phyloP scores from a whole-genome alignment of 179 eudicot genomes.

The Beta corolliflora region DNA sequence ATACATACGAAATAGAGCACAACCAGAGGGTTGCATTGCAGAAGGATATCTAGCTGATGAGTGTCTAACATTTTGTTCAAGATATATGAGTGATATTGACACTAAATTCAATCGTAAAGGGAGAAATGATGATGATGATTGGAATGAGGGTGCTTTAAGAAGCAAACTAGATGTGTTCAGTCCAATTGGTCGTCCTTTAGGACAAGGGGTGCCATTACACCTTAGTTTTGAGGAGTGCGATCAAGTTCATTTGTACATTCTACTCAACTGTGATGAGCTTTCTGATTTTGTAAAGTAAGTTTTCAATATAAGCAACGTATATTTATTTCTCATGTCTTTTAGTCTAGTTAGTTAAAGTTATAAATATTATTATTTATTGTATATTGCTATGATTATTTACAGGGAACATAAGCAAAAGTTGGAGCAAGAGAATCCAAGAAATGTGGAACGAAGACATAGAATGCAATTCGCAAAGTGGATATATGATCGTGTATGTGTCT shows the following conservation, averaged over 20 bases:
- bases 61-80: too few relatives aligned
- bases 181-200: neutral
- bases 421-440: neutral
- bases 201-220: neutral
- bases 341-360: neutral
- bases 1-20: too few relatives aligned
- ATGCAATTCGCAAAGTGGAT: neutral
- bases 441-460: conserved; percentile 2
- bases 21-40: too few relatives aligned
- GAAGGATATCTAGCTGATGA: too few relatives aligned
- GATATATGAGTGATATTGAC: neutral
- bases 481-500: neutral
- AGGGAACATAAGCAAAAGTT: neutral
- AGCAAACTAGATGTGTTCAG: neutral
- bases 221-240: neutral
- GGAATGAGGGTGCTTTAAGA: neutral
- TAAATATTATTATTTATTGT: neutral
- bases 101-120: conserved; percentile 6
- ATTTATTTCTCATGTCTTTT: neutral
- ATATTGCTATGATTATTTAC: neutral
- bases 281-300: conserved; percentile 5
- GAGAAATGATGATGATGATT: neutral
- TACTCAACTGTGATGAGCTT: neutral
- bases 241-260: conserved; percentile 4
- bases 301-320: neutral